Evolutionary conservation across 768 basidiomycete genomes (phyloP), one percentile per base, ranked within the genome.

Genomic region (Pulveroboletus ravenelii): DNA sequence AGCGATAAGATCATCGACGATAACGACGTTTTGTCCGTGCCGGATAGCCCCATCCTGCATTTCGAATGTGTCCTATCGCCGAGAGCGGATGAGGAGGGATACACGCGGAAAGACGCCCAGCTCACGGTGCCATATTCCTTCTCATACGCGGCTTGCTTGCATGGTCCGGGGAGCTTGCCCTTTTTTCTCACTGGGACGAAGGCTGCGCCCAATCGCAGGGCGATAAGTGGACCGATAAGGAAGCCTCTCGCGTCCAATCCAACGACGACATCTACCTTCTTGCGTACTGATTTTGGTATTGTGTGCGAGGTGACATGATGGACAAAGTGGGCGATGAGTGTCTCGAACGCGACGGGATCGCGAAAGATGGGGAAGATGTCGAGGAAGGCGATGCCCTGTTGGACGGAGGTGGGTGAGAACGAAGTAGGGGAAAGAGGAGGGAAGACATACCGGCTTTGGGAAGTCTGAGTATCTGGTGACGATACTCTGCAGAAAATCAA

Each of bases 211-310:
- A 99, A 74, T 51, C 95, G 77, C 62, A 91, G 71, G 5, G 96
- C 96, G 60, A 99, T 81, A 57, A 93, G 80, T 1, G 96, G 96
- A 1, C 94, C 96, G 10, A 99, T 70, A 45, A 99, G 78, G 75
- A 99, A 99, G 13, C 96, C 96, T 48, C 96, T 79, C 20, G 95
- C 95, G 68, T 99, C 96, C 39, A 99, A 78, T 30, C 90, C 96
- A 49, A 99, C 92, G 57, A 99, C 78, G 46, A 90, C 88, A 68
- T 99, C 95, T 58, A 94, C 80, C 68, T 85, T 92, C 56, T 78
- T 78, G 45, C 70, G 70, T 3, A 79, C 72, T 13, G 80, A 74
- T 41, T 72, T 72, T 18, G 80, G 77, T 58, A 93, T 75, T 8
- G 87, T 91, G 52, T 82, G 72, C 23, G 89, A 90, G 47, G 85